Base-by-base conservation (phyloP, 139 green algal species). In the Volvox africanus region DNA sequence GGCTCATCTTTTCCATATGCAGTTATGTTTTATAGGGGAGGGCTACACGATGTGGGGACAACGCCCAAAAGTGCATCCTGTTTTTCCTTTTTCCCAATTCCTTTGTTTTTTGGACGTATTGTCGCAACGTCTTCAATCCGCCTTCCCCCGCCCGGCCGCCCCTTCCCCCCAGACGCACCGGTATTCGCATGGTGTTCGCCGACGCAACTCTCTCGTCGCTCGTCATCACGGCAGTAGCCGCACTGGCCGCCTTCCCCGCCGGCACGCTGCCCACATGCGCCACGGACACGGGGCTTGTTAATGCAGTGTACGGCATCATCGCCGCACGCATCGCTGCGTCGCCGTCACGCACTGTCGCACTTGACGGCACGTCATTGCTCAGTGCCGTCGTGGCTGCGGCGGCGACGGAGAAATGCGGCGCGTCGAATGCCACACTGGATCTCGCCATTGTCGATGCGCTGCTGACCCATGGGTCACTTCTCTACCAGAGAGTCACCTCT, bases 141-240 rank as follows among this genome's bases (percentile, higher is more conserved):
- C 30, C 75, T 30, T 30, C 37, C 16, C 61, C 76, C 76, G 30
- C 33, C 76, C n/a, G n/a, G n/a, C n/a, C n/a, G n/a, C n/a, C n/a
- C 22, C 21, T 35, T 33, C 13, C 19, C 19, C 35, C 1, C 78
- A 84, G 78, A 35, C 37, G n/a, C 13, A 68, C 78, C 9, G 78
- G 78, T 19, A 26, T 84, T 36, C 78, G 78, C 6, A 84, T 84
- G 78, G 21, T 84, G 36, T 84, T 36, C 78, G 24, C 78, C 36
- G 78, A 84, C 37, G 78, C 78, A 22, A 9, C 6, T 26, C 37
- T 84, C 28, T 84, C 78, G 19, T 68, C 78, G 11, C 32, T 84
- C 36, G 78, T 67, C 12, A 44, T 84, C 36, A 22, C 62, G 11
- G 78, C 78, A 12, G 21, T 32, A 12, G n/a, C 36, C 1, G 78